These are phyloP conservation scores for Candolleomyces eurysporus DNA, from an alignment of 768 basidiomycete species.

Conservation along the genomic window DNA sequence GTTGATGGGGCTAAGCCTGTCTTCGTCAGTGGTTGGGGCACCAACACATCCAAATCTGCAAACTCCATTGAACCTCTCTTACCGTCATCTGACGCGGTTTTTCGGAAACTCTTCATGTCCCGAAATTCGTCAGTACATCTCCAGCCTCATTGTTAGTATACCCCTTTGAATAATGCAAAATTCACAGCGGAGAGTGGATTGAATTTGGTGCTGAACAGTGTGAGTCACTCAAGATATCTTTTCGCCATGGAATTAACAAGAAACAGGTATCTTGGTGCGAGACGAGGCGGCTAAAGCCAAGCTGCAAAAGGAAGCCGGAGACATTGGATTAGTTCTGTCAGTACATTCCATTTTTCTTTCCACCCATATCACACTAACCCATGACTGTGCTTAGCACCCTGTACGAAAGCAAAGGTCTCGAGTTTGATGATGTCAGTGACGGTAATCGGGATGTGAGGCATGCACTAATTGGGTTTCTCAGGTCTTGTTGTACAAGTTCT, in stretches of 20 bases:
- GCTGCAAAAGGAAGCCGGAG: constrained; percentile 50
- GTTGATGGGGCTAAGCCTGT: constrained; percentile 55
- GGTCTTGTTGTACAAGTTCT: constrained; percentile 77
- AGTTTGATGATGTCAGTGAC: constrained; percentile 58
- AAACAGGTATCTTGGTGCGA: constrained; percentile 66
- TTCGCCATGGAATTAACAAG: too few species aligned
- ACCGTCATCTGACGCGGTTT: too few species aligned
- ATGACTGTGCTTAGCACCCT: constrained; percentile 38
- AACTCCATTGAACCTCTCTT: neutral
- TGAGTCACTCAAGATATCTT: constrained; percentile 22
- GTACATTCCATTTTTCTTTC: constrained; percentile 17
- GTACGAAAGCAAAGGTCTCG: constrained; percentile 65
- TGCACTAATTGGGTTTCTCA: constrained; percentile 19
- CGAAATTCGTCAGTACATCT: constrained; percentile 27
- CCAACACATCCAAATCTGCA: constrained; percentile 36
- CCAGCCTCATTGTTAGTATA: neutral
- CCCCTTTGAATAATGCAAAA: neutral
- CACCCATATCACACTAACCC: neutral
- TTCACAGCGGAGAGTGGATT: constrained; percentile 42
- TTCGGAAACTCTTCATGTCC: constrained; percentile 52
- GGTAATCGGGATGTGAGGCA: neutral
- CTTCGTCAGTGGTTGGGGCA: constrained; percentile 51
- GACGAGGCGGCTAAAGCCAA: constrained; percentile 49
- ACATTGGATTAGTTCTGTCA: constrained; percentile 59
- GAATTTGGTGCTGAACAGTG: constrained; percentile 70